phyloP scores from a whole-genome alignment of 495 filamentous ascomycete genomes.

The Haplographium delicatum region DNA sequence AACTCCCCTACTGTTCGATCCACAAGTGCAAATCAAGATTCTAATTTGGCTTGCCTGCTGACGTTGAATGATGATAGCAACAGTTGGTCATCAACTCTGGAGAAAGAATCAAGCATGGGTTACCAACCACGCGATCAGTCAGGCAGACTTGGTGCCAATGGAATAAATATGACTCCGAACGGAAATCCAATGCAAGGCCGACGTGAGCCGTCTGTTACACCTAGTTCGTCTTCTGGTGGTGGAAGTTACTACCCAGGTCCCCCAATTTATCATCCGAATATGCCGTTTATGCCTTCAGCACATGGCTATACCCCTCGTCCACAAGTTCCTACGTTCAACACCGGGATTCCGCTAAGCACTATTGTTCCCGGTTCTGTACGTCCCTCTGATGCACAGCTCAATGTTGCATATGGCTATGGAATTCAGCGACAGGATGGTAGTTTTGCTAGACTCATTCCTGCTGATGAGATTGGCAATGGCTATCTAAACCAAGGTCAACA shows the following conservation, averaged over 20 bases:
- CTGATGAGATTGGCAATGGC: conserved; percentile 55
- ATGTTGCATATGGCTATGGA: conserved; percentile 16
- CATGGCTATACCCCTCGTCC: neutral
- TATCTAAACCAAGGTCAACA: conserved; percentile 19
- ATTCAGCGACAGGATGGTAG: conserved; percentile 46
- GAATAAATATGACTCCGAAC: neutral
- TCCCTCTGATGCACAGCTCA: conserved; percentile 1
- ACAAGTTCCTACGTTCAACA: neutral
- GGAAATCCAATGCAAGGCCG: neutral
- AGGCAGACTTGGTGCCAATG: neutral
- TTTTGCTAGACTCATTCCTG: conserved; percentile 57
- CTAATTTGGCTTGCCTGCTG: conserved; percentile 18
- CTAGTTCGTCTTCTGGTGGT: too few species aligned
- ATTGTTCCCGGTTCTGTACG: conserved; percentile 12
- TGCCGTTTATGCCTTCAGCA: neutral
- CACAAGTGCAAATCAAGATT: conserved; percentile 2
- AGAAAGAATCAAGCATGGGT: neutral
- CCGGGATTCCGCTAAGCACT: conserved; percentile 3
- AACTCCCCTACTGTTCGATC: neutral
- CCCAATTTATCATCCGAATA: neutral
- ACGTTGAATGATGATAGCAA: conserved; percentile 8
- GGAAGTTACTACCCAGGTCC: too few species aligned
- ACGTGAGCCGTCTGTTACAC: neutral
- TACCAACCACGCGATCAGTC: neutral
- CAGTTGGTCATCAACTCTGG: neutral